phyloP scores from a whole-genome alignment of 192 early-diverging fungal species.

The Glomus cerebriforme region DNA sequence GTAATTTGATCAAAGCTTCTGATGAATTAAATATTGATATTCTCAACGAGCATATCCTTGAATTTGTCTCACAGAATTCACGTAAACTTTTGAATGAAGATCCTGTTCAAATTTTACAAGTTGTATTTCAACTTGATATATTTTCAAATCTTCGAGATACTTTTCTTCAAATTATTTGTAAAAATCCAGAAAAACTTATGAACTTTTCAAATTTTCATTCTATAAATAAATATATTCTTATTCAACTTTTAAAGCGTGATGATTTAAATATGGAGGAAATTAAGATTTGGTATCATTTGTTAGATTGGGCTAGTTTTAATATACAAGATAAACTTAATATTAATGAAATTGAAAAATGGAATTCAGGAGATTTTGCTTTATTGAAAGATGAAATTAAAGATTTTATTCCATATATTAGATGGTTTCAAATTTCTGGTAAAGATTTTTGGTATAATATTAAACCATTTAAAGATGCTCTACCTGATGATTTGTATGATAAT shows the following conservation, averaged over 20 bases:
- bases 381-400: neutral
- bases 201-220: neutral
- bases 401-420: slow-evolving; percentile 2
- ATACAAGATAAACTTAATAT: neutral
- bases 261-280: neutral
- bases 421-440: slow-evolving; percentile 2
- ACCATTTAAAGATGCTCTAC: neutral
- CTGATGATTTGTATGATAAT: neutral
- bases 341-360: neutral
- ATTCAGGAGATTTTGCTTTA: neutral
- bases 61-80: neutral
- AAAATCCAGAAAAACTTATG: neutral
- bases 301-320: neutral
- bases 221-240: neutral
- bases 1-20: neutral
- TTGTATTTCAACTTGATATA: neutral
- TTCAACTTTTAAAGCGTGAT: neutral
- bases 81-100: neutral
- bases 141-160: neutral
- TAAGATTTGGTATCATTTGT: neutral
- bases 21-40: neutral
- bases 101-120: neutral
- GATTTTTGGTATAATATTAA: neutral
- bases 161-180: neutral
- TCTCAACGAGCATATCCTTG: neutral